Conservation (phyloP, 768 basidiomycete genomes). For the Tulasnella sp. region DNA sequence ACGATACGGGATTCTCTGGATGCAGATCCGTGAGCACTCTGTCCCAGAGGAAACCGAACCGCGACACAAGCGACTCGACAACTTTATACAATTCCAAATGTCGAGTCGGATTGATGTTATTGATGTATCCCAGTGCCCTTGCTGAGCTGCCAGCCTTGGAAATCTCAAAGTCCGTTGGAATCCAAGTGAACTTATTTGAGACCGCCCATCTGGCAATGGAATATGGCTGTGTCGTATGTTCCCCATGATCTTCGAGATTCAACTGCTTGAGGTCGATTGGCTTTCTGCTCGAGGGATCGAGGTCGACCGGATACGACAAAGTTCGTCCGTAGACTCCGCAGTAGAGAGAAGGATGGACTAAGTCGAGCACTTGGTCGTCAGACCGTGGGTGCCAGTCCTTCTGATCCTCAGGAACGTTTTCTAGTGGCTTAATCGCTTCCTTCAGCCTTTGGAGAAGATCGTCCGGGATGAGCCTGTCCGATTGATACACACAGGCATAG, state of each 20-base stretch:
- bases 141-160: neutral
- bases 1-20: neutral
- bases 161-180: conserved; percentile 10
- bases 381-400: conserved; percentile 40
- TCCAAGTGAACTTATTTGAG: conserved; percentile 3
- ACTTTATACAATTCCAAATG: neutral
- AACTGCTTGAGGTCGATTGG: neutral
- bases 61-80: conserved; percentile 1
- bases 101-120: conserved; percentile 1
- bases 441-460: conserved; percentile 22
- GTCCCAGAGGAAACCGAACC: neutral
- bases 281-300: neutral
- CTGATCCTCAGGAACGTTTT: conserved; percentile 26
- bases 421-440: conserved; percentile 23
- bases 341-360: too few relatives aligned
- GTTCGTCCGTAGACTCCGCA: conserved; percentile 30
- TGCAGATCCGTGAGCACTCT: conserved; percentile 8
- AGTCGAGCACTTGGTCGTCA: conserved; percentile 33
- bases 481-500: conserved; percentile 20
- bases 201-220: neutral
- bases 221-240: neutral
- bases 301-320: neutral
- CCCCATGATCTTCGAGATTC: neutral
- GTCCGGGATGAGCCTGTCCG: conserved; percentile 25
- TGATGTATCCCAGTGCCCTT: conserved; percentile 2